Base-by-base conservation (phyloP, 2,329 filamentous ascomycete genomes). In the Sporothrix inflata region DNA sequence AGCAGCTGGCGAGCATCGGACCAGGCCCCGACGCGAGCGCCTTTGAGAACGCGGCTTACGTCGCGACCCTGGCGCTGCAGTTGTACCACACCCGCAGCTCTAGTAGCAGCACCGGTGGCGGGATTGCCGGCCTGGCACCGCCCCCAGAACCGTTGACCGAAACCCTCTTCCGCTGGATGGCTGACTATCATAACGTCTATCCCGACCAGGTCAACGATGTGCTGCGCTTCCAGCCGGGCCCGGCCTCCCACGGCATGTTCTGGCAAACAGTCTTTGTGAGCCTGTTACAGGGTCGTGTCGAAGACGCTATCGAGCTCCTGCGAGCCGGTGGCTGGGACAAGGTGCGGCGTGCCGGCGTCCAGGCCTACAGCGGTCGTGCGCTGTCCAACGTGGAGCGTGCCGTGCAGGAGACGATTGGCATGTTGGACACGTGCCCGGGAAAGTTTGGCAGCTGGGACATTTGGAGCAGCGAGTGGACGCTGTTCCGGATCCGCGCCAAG, bases 181-280 rank as follows among this genome's bases (percentile, higher is more conserved):
- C 92, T 71, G 85, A 86, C 19, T 88, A 93, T 77, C 93, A 97
- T 78, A 89, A 92, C 74, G 86, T 91, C 34, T 92, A 92, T 76
- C 86, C 87, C 1, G 86, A 89, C 69, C 91, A 94, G 77, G 83
- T 92, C 30, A 84, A 89, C 49, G 85, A 89, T 4, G 86, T 98
- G 30, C 83, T 88, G 74, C 85, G 85, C 38, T 82, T 90, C 76
- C 85, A 86, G 61, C 92, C 92, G 0, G 92, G 92, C 73, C 93
- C 94, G 27, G 91, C 93, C 1, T 89, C 89, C 57, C 92, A 96
- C 77, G 84, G 86, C 34, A 84, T 92, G 47, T 98, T 94, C 81
- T 98, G 95, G 95, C 92, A 94, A 78, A 90, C 90, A 1, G 84
- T 97, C n/a, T 92, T 91, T 76, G 88, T 89, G 71, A 85, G 90